Evolutionary conservation across 768 basidiomycete genomes (phyloP), one percentile per base, ranked within the genome.

Genomic region (Podaxis mareebaensis): DNA sequence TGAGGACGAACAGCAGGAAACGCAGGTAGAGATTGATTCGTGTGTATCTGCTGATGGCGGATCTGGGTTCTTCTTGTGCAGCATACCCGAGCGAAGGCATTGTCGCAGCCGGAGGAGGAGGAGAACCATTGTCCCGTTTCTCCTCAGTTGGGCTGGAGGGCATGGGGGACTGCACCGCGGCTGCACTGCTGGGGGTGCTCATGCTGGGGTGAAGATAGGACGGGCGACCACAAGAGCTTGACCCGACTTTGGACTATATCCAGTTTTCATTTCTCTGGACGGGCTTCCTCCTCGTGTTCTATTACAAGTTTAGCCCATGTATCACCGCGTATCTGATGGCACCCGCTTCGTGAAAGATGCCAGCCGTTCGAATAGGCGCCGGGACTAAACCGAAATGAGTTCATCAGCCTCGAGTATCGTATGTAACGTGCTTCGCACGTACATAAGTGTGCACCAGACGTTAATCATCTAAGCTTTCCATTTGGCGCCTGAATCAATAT

Each of bases 201-300:
- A 62, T 62, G 10, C 10, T 30, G 10, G 8, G 24, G 20, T 22
- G 52, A 40, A 30, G 24, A 22, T 22, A 26, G 44, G 53, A 15
- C 4, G 13, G 4, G 12, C 22, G 24, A 51, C 49, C 22, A 12
- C 54, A 40, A 38, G 36, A 24, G n/a, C 7, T 8, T 10, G 33
- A 40, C 39, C 33, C 54, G 38, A 40, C 36, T 44, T 11, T 22
- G 30, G 22, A 6, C 10, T 55, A 55, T 62, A 62, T 62, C 53
- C 55, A 26, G 44, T 46, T 36, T 22, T 10, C 20, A 4, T 26
- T 36, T 17, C 54, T 56, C 13, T 39, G 5, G 38, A 24, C 39
- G 13, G 54, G 48, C 22, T 40, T 26, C 59, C n/a, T n/a, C 61
- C 53, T 56, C 53, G n/a, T 56, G 61, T 44, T 39, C 33, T 22